Evolutionary conservation across 2,329 filamentous ascomycete genomes (phyloP).

Genomic region (Fusarium liriodendri): DNA sequence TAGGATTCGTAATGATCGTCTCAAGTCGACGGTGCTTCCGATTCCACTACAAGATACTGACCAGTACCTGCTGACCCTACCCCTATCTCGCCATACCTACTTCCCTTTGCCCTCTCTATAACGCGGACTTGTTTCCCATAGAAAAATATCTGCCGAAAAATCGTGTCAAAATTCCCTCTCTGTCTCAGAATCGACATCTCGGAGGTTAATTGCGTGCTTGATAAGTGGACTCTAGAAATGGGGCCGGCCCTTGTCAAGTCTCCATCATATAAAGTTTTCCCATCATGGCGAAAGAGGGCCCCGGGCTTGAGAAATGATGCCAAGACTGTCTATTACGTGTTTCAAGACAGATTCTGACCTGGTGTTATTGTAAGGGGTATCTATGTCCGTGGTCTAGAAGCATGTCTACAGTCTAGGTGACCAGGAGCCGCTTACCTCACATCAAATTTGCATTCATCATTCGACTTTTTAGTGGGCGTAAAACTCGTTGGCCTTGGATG

Average conservation of each 20-base stretch:
- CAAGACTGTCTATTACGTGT: conserved; percentile 8
- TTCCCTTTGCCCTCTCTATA: not conserved
- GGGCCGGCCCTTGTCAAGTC: not conserved
- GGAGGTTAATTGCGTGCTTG: conserved; percentile 28
- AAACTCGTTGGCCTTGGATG: not conserved
- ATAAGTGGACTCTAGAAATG: conserved; percentile 8
- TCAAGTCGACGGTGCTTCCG: not conserved
- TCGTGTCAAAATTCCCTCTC: not conserved
- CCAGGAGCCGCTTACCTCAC: not conserved
- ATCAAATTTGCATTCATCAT: not conserved
- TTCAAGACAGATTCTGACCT: not conserved
- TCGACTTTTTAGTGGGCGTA: not conserved
- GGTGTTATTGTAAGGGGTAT: not conserved
- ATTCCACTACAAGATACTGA: not conserved
- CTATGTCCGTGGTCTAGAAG: not conserved
- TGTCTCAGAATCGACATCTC: conserved; percentile 12
- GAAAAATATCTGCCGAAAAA: not conserved
- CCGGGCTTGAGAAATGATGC: conserved; percentile 2
- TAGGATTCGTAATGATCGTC: not conserved
- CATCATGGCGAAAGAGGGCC: conserved; percentile 22
- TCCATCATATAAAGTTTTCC: conserved; percentile 27
- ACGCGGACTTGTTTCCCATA: not conserved
- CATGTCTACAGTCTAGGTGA: not conserved
- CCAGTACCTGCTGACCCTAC: not conserved
- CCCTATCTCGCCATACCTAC: not conserved